These are phyloP conservation scores for Scleroderma bovista DNA, from an alignment of 768 basidiomycete genomes.

Conservation along the genomic window DNA sequence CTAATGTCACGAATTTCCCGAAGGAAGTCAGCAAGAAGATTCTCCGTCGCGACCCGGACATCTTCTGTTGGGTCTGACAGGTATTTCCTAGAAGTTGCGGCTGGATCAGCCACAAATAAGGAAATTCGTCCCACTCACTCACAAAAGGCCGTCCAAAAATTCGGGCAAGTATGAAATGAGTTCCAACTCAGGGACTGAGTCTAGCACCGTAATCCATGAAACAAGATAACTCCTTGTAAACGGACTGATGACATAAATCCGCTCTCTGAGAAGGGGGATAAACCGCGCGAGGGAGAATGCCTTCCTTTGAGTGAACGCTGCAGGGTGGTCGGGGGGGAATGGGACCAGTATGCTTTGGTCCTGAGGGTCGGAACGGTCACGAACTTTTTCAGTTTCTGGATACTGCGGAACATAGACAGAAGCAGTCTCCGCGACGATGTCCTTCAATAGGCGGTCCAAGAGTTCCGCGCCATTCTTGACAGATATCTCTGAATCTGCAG, in stretches of 20 bases:
- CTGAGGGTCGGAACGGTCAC: constrained; percentile 38
- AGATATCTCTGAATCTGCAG: constrained; percentile 90
- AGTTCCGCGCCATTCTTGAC: constrained; percentile 99
- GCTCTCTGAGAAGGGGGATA: constrained; percentile 87
- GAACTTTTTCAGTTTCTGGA: constrained; percentile 68
- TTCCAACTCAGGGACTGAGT: constrained; percentile 95
- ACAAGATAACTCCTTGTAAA: constrained; percentile 96
- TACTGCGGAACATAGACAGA: constrained; percentile 90
- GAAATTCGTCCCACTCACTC: constrained; percentile 26
- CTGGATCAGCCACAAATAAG: constrained; percentile 5
- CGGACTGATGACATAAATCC: constrained; percentile 93
- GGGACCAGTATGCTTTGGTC: constrained; percentile 57
- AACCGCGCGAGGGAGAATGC: constrained; percentile 95
- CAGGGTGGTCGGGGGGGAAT: constrained; percentile 44
- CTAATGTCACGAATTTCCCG: constrained; percentile 88
- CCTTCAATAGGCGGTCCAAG: constrained; percentile 93
- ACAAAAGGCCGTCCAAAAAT: constrained; percentile 92
- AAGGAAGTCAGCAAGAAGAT: constrained; percentile 82
- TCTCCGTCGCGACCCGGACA: constrained; percentile 87
- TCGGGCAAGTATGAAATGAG: constrained; percentile 92
- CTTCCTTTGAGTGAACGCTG: constrained; percentile 43
- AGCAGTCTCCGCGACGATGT: constrained; percentile 95
- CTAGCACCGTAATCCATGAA: constrained; percentile 92
- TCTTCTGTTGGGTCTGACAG: constrained; percentile 94
- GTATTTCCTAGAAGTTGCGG: constrained; percentile 61